A percentile compares a stretch with the other conserved stretches of the same genome.
phyloP scores from a whole-genome alignment of 2,329 filamentous ascomycete species.

The Blastomyces percursus region DNA sequence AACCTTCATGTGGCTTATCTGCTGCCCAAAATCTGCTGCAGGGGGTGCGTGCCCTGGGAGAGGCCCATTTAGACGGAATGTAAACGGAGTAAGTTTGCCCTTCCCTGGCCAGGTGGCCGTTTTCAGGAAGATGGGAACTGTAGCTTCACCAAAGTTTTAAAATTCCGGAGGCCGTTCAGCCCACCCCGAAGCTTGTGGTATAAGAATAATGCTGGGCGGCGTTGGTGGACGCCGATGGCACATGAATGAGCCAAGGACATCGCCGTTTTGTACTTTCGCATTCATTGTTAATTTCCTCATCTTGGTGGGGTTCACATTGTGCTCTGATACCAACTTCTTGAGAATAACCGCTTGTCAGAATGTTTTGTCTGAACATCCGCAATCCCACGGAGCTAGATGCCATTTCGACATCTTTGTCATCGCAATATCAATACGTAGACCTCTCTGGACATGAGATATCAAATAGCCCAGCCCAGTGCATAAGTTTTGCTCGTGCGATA shows the following conservation, averaged over 20 bases:
- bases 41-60: not conserved
- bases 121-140: not conserved
- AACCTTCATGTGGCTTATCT: not conserved
- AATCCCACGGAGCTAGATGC: not conserved
- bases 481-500: not conserved
- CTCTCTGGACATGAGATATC: not conserved
- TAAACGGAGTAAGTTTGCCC: not conserved
- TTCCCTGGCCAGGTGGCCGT: not conserved
- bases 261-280: not conserved
- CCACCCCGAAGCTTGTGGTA: not conserved
- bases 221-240: not conserved
- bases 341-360: not conserved
- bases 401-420: not conserved
- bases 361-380: not conserved
- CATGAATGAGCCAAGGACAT: not conserved
- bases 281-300: not conserved
- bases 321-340: not conserved
- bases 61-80: not conserved
- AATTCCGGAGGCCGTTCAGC: not conserved
- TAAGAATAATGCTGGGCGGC: not conserved
- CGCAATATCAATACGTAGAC: not conserved
- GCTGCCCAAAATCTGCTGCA: not conserved
- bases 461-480: not conserved
- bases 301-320: not conserved
- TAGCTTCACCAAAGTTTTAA: not conserved